Conservation (phyloP, 306 rosid genomes). For the Dalbergia oliveri region DNA sequence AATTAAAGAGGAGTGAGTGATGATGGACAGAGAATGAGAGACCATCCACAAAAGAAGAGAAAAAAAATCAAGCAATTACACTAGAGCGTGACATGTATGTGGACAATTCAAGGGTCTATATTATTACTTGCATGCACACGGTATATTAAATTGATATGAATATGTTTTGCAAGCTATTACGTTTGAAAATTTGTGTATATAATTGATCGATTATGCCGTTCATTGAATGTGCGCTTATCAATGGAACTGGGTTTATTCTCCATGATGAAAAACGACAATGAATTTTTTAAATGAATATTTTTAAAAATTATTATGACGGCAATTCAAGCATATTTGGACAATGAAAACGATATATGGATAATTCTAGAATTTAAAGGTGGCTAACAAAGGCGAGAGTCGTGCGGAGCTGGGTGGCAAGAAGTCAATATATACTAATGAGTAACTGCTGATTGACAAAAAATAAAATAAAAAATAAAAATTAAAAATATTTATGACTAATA, state of each 20-base stretch:
- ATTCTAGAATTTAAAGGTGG: constrained; percentile 6
- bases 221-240: constrained; percentile 3
- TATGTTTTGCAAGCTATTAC: not conserved
- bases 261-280: constrained; percentile 10
- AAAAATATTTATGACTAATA: constrained; percentile 9
- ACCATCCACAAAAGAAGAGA: not conserved
- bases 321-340: constrained; percentile 31
- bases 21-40: not conserved
- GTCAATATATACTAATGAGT: constrained; percentile 28
- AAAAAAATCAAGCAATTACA: not conserved
- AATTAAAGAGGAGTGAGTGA: not conserved
- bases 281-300: not conserved
- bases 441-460: not conserved
- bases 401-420: constrained; percentile 24
- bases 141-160: not conserved
- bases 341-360: constrained; percentile 31
- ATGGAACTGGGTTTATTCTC: constrained; percentile 12
- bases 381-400: constrained; percentile 29
- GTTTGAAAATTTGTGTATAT: not conserved
- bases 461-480: no score
- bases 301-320: not conserved
- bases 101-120: not conserved
- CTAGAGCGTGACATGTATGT: not conserved
- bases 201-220: not conserved
- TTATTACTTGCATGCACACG: not conserved